Evolutionary conservation across 345 rosid genomes (phyloP).

Genomic region (Anacardium occidentale): DNA sequence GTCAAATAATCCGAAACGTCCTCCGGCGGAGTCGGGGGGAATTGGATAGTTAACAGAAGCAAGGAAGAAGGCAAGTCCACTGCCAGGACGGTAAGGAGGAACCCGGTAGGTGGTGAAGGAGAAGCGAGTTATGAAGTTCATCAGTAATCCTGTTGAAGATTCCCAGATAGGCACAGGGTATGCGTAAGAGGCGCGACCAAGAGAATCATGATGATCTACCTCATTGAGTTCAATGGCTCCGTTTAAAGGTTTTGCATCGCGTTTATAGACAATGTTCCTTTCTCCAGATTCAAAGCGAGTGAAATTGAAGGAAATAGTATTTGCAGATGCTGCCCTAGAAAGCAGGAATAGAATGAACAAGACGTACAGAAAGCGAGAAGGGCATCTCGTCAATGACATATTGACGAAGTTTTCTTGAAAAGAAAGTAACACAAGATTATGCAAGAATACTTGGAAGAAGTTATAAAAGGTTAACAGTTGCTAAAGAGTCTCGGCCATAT

Average conservation of each 20-base stretch:
- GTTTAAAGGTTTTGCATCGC: slow-evolving; percentile 10
- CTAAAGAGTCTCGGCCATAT: no score
- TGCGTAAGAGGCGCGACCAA: slow-evolving; percentile 4
- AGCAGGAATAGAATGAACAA: no score
- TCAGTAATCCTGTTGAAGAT: neutral
- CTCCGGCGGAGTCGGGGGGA: slow-evolving; percentile 19
- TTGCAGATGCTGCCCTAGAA: neutral
- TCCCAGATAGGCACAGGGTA: slow-evolving; percentile 11
- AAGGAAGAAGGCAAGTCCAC: slow-evolving; percentile 24
- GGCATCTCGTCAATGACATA: no score
- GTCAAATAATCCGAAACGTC: slow-evolving; percentile 17
- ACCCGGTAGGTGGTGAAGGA: slow-evolving; percentile 5
- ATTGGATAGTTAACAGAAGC: slow-evolving; percentile 14
- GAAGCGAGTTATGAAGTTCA: slow-evolving; percentile 16
- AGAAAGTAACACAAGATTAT: no score
- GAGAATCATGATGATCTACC: neutral
- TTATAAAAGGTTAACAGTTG: no score
- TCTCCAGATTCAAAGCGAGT: neutral
- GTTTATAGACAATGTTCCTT: slow-evolving; percentile 1
- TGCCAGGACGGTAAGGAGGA: neutral
- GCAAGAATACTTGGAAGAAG: no score
- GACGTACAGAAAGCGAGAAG: no score
- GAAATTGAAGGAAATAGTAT: neutral
- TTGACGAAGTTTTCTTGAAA: no score
- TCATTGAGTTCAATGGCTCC: slow-evolving; percentile 10